Conservation (phyloP, 257 asterid species). For the Jaltomata sinuosa region DNA sequence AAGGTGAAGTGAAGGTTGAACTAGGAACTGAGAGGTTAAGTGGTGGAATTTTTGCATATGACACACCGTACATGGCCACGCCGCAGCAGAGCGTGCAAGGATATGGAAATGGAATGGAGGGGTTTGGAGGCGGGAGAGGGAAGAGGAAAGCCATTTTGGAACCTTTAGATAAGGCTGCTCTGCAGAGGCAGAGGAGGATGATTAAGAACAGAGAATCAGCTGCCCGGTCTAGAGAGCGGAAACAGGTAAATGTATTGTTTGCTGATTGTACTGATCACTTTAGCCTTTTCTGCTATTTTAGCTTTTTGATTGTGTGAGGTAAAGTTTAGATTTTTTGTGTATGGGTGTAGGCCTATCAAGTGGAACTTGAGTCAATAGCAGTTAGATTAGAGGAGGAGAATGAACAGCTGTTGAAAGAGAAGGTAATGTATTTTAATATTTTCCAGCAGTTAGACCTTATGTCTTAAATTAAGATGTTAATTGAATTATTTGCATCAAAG, state of each 20-base stretch:
- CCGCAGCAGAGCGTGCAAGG: conserved; percentile 17
- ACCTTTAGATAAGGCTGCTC: conserved; percentile 63
- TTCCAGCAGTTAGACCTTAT: background rate
- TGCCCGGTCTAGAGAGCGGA: conserved; percentile 95
- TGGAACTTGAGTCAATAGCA: conserved; percentile 81
- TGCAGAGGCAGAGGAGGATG: conserved; percentile 70
- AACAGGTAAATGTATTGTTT: conserved; percentile 50
- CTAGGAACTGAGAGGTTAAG: conserved; percentile 14
- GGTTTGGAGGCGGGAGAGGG: conserved; percentile 33
- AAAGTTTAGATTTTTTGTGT: background rate
- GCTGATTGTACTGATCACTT: background rate
- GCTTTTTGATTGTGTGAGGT: background rate
- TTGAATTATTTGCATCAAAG: background rate
- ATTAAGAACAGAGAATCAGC: conserved; percentile 98
- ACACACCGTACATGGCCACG: conserved; percentile 7
- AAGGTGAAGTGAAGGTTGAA: conserved; percentile 24
- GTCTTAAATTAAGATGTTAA: background rate
- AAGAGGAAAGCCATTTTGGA: conserved; percentile 67
- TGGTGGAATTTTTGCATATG: conserved; percentile 25
- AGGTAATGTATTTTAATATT: conserved; percentile 30
- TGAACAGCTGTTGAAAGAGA: conserved; percentile 54
- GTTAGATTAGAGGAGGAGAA: conserved; percentile 79
- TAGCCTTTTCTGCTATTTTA: background rate
- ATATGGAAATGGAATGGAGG: conserved; percentile 18
- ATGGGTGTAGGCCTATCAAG: conserved; percentile 52